Conservation (phyloP, 2,329 filamentous ascomycete genomes). For the Diplodia intermedia region DNA sequence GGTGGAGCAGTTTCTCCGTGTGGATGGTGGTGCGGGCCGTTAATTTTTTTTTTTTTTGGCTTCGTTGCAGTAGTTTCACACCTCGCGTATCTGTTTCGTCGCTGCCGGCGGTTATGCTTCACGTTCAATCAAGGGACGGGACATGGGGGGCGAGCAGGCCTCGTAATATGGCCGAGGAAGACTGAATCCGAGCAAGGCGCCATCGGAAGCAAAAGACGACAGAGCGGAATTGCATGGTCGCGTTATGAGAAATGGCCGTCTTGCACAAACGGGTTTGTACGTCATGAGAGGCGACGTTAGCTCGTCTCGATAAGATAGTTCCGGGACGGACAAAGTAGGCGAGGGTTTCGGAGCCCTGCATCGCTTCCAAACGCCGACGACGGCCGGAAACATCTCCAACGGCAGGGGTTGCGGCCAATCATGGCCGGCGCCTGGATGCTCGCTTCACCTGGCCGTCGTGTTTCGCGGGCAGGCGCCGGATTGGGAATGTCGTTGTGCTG, state of each 20-base stretch:
- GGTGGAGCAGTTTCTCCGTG: background rate
- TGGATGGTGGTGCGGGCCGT: background rate
- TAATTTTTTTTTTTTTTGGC: background rate
- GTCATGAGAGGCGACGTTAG: background rate
- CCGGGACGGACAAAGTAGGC: constrained; percentile 5
- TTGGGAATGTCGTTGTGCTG: too few relatives aligned
- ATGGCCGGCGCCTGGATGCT: too few relatives aligned
- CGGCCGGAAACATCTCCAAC: background rate
- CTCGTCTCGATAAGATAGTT: constrained; percentile 23
- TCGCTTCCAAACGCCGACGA: background rate
- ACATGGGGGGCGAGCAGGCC: background rate
- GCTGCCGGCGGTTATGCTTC: background rate
- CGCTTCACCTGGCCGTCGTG: too few relatives aligned
- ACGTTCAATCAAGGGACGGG: background rate
- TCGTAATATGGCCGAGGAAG: background rate
- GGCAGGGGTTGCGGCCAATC: background rate
- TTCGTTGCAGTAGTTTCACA: background rate
- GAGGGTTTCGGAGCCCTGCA: background rate
- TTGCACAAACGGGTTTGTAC: background rate
- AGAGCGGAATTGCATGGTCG: background rate
- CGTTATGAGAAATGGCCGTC: background rate
- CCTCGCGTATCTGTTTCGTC: constrained; percentile 4
- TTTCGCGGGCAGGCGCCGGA: too few relatives aligned
- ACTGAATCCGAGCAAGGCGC: background rate
- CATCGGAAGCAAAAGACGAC: background rate